Evolutionary conservation across 805 yeast genomes (phyloP).

Genomic region (Zygosaccharomyces lentus): DNA sequence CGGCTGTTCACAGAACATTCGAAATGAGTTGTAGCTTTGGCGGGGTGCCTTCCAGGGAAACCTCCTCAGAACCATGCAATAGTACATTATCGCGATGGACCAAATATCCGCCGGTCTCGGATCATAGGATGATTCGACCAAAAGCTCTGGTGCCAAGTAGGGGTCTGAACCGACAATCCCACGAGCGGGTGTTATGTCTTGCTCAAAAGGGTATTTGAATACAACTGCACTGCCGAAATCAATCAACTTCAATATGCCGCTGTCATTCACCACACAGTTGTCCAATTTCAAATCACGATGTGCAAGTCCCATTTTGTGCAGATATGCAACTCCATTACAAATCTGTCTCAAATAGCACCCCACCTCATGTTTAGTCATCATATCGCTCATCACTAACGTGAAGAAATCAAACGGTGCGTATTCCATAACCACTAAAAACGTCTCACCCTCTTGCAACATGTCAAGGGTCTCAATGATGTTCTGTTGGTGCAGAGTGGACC

Average conservation of each 20-base stretch:
- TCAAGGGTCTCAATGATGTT: constrained; percentile 81
- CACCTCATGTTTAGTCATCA: constrained; percentile 65
- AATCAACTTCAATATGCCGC: constrained; percentile 78
- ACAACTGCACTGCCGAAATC: constrained; percentile 93
- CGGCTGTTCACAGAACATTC: constrained; percentile 52
- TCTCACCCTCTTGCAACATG: constrained; percentile 61
- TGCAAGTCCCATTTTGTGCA: constrained; percentile 81
- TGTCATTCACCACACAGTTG: constrained; percentile 76
- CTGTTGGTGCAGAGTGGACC: constrained; percentile 70
- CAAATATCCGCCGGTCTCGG: constrained; percentile 87
- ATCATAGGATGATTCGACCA: constrained; percentile 54
- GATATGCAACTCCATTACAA: constrained; percentile 63
- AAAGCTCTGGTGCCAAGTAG: constrained; percentile 88
- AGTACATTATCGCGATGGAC: constrained; percentile 88
- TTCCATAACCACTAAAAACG: constrained; percentile 81
- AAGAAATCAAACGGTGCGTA: constrained; percentile 90
- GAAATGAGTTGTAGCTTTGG: constrained; percentile 65
- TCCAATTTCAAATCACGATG: constrained; percentile 92
- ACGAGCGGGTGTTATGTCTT: constrained; percentile 56
- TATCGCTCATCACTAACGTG: constrained; percentile 85
- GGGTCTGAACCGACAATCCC: constrained; percentile 97
- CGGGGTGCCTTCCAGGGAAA: constrained; percentile 98
- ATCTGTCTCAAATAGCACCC: constrained; percentile 83
- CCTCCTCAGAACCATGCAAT: constrained; percentile 81
- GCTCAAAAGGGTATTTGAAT: constrained; percentile 61